Percentiles rank a stretch among this genome's conserved stretches.
Evolutionary conservation across 495 filamentous ascomycete genomes (phyloP).

Genomic region (Tuber magnatum): DNA sequence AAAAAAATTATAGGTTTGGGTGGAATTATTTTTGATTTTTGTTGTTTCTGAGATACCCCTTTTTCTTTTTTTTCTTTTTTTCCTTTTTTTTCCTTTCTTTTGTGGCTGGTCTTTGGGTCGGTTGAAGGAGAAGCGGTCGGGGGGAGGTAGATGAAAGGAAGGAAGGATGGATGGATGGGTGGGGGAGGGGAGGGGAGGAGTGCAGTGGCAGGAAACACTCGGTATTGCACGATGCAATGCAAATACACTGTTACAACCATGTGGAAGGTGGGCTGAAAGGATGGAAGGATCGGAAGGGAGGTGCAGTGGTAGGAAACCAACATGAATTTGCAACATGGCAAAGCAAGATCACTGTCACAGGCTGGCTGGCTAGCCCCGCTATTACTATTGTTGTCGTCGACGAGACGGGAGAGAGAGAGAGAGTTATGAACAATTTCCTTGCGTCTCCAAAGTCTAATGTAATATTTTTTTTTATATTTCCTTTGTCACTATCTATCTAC

Average conservation of each 20-base stretch:
- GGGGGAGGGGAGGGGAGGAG: too few relatives aligned
- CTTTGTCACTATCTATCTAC: background rate
- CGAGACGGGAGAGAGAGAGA: background rate
- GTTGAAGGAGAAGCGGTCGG: background rate
- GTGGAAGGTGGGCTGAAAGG: background rate
- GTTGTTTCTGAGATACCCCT: conserved; percentile 35
- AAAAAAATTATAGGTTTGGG: conserved; percentile 19
- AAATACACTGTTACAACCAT: background rate
- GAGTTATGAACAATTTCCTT: background rate
- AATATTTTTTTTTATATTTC: conserved; percentile 3
- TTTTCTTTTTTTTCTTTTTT: conserved; percentile 28
- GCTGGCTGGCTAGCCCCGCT: conserved; percentile 2
- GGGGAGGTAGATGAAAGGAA: background rate
- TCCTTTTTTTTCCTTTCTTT: conserved; percentile 3
- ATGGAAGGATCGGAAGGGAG: background rate
- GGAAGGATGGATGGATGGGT: background rate
- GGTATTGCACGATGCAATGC: background rate
- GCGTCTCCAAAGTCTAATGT: background rate
- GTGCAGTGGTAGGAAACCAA: background rate
- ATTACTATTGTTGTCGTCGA: background rate
- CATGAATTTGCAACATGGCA: background rate
- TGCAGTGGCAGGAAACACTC: background rate
- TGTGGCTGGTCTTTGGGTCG: background rate
- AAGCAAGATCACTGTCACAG: conserved; percentile 3
- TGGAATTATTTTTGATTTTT: conserved; percentile 19